phyloP scores from a whole-genome alignment of 1,284 basidiomycete genomes.

The Ceratobasidium papillatum region DNA sequence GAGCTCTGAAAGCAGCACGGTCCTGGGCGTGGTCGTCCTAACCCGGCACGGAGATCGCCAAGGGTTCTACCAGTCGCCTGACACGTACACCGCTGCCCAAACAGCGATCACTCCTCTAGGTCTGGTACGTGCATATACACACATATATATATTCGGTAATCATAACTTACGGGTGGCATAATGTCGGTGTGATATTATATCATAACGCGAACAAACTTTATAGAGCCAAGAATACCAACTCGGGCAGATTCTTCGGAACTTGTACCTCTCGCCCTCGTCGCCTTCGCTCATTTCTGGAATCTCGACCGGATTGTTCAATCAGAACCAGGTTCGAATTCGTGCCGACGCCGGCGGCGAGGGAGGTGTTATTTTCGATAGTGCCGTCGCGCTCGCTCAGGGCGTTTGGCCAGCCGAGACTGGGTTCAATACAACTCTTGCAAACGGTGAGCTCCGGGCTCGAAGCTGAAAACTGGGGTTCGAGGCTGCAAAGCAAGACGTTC shows the following conservation, averaged over 20 bases:
- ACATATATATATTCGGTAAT: neutral
- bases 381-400: constrained; percentile 69
- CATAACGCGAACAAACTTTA: too few relatives aligned
- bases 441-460: constrained; percentile 57
- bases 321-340: constrained; percentile 73
- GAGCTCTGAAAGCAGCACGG: constrained; percentile 48
- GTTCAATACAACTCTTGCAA: constrained; percentile 77
- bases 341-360: constrained; percentile 87
- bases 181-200: neutral
- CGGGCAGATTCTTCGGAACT: constrained; percentile 70
- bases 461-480: too few relatives aligned
- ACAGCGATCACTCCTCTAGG: constrained; percentile 86
- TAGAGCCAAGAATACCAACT: constrained; percentile 77
- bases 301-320: constrained; percentile 68
- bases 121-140: constrained; percentile 61
- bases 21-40: constrained; percentile 82
- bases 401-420: constrained; percentile 76
- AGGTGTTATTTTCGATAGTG: constrained; percentile 78
- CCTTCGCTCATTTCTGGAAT: constrained; percentile 74
- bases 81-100: constrained; percentile 71
- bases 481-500: too few relatives aligned
- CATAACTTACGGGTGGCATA: constrained; percentile 1
- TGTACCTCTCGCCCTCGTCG: constrained; percentile 72
- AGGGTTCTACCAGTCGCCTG: constrained; percentile 74
- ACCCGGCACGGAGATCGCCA: constrained; percentile 85